Evolutionary conservation across 2,329 filamentous ascomycete genomes (phyloP), one percentile per base, ranked within the genome.

Genomic region (Fusarium cicatricum): DNA sequence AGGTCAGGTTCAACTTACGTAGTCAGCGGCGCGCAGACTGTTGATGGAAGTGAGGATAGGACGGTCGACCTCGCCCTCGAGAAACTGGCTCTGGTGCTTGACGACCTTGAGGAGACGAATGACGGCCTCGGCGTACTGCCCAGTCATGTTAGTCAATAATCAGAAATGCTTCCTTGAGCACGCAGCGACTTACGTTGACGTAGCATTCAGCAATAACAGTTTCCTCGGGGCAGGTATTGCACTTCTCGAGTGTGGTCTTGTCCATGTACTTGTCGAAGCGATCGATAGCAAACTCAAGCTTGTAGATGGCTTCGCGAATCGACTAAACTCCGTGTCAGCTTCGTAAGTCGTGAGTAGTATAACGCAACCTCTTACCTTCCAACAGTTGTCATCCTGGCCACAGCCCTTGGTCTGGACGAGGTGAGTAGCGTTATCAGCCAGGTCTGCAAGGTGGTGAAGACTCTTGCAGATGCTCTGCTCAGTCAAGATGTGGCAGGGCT

Each of bases 21-120:
- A 67, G 57, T 72, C 71, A 45, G 70, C 67, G 4, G 58, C 57
- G 9, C 66, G 67, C 28, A 72, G 51, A 34, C 68, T 70, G 66
- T 71, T 71, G 52, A 71, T 55, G 34, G 69, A 62, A 7, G 67
- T 71, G 15, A 72, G 49, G 33, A 72, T 49, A 31, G 62, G 67
- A 26, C 65, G 64, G 45, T 70, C 70, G 11, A 66, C 48, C 45
- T 70, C 67, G 16, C 66, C 68, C 33, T 69, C 66, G 5, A 72
- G 64, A 29, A 63, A 50, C 45, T 60, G 54, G 43, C 56, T 61
- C 55, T 70, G 62, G 15, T 70, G 49, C 44, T 65, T 56, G 52
- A 71, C 52, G 10, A 67, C 45, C 34, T 52, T 55, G 11, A 72
- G 63, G 7, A 71, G 52, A 11, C 57, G 62, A 44, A 71, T 70